Conservation (phyloP, 805 yeast genomes). For the Schwanniomyces polymorphus region DNA sequence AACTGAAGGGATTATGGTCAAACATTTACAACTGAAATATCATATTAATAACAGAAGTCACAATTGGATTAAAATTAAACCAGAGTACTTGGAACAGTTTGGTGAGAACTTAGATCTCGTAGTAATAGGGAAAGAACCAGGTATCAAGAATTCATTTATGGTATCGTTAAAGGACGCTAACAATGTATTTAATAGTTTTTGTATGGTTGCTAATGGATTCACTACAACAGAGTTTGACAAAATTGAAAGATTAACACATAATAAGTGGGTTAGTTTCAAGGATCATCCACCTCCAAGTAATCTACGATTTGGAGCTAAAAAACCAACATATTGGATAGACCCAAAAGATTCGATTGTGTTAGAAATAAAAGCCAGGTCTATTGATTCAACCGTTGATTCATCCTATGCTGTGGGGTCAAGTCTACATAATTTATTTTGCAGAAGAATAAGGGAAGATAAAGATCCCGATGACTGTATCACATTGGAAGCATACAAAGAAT, state of each 20-base stretch:
- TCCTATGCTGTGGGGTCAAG: conserved; percentile 68
- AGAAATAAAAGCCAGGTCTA: conserved; percentile 79
- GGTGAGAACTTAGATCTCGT: conserved; percentile 84
- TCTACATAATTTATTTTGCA: conserved; percentile 73
- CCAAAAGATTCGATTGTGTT: conserved; percentile 77
- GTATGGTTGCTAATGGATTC: conserved; percentile 85
- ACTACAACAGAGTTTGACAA: conserved; percentile 58
- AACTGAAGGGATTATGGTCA: conserved; percentile 83
- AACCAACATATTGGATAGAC: conserved; percentile 76
- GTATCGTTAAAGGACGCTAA: conserved; percentile 64
- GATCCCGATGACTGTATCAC: conserved; percentile 55
- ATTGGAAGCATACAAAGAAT: conserved; percentile 49
- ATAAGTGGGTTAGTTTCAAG: conserved; percentile 57
- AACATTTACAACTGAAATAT: conserved; percentile 60
- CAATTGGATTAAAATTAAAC: conserved; percentile 88
- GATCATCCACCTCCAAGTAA: conserved; percentile 39
- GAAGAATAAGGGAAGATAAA: conserved; percentile 69
- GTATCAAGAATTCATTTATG: conserved; percentile 67
- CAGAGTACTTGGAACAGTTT: conserved; percentile 82
- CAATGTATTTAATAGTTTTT: conserved; percentile 60
- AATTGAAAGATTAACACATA: conserved; percentile 56
- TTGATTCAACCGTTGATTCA: conserved; percentile 45
- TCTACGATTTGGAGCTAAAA: conserved; percentile 54
- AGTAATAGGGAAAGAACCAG: conserved; percentile 76
- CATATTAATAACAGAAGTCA: conserved; percentile 58